These are phyloP conservation scores for Crithidia thermophila DNA, from an alignment of 208 protist species.

Conservation along the genomic window DNA sequence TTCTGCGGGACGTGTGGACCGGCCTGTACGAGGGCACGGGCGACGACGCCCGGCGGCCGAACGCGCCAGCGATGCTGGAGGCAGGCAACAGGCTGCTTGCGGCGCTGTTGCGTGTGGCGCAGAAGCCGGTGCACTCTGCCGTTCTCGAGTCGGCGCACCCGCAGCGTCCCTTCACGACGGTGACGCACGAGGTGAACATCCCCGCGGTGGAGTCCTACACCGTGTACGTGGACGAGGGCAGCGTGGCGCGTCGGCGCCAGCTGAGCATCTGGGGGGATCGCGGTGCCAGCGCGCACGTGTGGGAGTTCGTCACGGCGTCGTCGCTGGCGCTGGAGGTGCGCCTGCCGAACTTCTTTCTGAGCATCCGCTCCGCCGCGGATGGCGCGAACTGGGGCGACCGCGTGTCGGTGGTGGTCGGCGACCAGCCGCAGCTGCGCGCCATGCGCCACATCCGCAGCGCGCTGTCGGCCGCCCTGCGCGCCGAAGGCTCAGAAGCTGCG, in stretches of 20 bases:
- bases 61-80: constrained; percentile 21
- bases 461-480: constrained; percentile 45
- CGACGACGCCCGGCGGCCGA: neutral
- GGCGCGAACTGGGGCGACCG: constrained; percentile 87
- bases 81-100: constrained; percentile 21
- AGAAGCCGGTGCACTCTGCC: constrained; percentile 45
- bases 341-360: constrained; percentile 68
- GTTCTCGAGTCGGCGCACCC: constrained; percentile 83
- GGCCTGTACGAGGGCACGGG: constrained; percentile 1
- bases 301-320: constrained; percentile 58
- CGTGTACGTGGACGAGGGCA: constrained; percentile 74
- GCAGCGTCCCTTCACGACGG: constrained; percentile 47
- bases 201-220: constrained; percentile 54
- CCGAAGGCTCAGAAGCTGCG: neutral
- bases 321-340: constrained; percentile 50
- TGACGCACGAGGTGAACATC: constrained; percentile 63
- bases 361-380: constrained; percentile 57
- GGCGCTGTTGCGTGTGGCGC: constrained; percentile 56
- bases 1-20: constrained; percentile 26
- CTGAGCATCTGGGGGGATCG: constrained; percentile 70
- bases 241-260: constrained; percentile 52
- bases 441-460: constrained; percentile 58
- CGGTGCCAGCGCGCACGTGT: constrained; percentile 44
- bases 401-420: constrained; percentile 72
- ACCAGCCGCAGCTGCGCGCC: constrained; percentile 57